Evolutionary conservation across 371 early-diverging fungal species (phyloP).

Genomic region (Phascolomyces articulosus): DNA sequence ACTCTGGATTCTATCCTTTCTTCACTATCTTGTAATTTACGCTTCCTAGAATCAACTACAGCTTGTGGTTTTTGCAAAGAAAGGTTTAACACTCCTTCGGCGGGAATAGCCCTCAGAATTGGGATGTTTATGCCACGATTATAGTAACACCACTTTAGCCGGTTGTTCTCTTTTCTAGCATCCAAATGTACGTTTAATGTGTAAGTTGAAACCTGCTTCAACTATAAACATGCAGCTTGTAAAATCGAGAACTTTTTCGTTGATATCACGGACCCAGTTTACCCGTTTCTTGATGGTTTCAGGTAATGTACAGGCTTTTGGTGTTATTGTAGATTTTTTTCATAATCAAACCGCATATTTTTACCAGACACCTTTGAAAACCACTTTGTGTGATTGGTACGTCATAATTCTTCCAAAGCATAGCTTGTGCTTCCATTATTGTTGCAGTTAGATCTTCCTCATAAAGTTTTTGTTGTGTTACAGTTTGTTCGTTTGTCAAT

Average conservation of each 20-base stretch:
- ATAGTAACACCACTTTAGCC: neutral
- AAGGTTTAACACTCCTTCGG: neutral
- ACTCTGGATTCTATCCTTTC: neutral
- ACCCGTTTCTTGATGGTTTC: neutral
- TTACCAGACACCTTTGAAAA: neutral
- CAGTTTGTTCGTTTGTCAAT: neutral
- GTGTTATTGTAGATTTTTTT: neutral
- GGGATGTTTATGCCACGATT: neutral
- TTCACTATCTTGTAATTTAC: neutral
- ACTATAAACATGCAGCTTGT: neutral
- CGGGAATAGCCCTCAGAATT: neutral
- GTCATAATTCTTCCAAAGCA: neutral
- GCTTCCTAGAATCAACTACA: neutral
- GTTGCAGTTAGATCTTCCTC: neutral
- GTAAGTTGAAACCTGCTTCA: neutral
- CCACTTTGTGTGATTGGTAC: neutral
- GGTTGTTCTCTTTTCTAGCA: neutral
- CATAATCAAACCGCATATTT: neutral
- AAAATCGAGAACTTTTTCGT: neutral
- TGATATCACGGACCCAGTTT: neutral
- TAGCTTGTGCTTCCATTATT: neutral
- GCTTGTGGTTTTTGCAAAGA: neutral
- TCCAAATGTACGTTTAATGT: neutral
- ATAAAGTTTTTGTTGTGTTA: neutral
- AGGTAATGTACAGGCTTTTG: neutral